Base-by-base conservation (phyloP, 352 stramenopile species). In the Pythium plurisporium region DNA sequence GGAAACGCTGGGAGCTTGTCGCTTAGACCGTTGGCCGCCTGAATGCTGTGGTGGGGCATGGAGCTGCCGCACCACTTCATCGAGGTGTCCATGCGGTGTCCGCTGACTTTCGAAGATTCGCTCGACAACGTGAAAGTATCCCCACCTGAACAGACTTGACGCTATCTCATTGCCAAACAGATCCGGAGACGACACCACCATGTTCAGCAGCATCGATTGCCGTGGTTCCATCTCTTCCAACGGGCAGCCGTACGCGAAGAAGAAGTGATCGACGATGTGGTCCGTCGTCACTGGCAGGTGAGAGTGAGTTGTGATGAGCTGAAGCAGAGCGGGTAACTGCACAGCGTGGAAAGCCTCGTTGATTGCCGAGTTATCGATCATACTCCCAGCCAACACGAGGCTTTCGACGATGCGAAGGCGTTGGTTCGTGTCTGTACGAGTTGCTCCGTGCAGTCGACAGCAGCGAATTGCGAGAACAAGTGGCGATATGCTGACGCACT, bases 381-480 rank as follows among this genome's bases (percentile, higher is more conserved):
- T 15, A 7, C 45, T 19, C 15, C 57, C 57, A 9, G 48, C 48
- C 4, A 59, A 41, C 6, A 59, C 5, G 12, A 65, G 34, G 9
- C 15, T 54, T 20, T 57, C 36, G 6, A 64, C 59, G 42, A 84
- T 72, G 4, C 22, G 29, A 4, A 67, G 11, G 10, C 64, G 62
- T 25, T 59, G 34, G 11, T 33, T 7, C 8, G 25, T 5, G 0
- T 4, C 29, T 15, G 20, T 1, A 17, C 22, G 15, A 5, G 5
- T 4, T 10, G 8, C 22, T 17, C 12, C 15, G 36, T 8, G 3
- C 2, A 34, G 33, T 17, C 23, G 50, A 29, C 59, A 66, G 37
- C 43, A 57, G 5, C 66, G 73, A 22, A 85, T 44, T 10, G 70
- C 73, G 15, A 80, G 37, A 11, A 67, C 14, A 5, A 87, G 57